Evolutionary conservation across 2,329 filamentous ascomycete genomes (phyloP).

Genomic region (Penicillium sclerotiorum): DNA sequence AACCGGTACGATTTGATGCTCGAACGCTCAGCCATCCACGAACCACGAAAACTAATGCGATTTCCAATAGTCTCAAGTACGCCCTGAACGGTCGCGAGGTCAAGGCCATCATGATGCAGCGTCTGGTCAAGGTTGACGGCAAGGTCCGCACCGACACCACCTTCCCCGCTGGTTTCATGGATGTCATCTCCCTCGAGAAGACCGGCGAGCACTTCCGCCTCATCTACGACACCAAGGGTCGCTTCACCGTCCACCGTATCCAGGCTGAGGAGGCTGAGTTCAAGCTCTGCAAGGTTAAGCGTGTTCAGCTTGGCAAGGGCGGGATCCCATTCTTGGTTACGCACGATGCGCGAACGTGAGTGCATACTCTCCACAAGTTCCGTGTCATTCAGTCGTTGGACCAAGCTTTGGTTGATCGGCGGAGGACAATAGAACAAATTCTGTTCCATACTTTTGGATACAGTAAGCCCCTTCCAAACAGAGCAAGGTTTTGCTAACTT

Average conservation of each 20-base stretch:
- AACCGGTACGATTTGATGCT: conserved; percentile 65
- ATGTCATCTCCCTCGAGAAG: conserved; percentile 99
- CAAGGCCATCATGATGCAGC: conserved; percentile 98
- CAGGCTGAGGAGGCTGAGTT: conserved; percentile 98
- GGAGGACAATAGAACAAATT: conserved; percentile 40
- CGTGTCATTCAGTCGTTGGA: conserved; percentile 99
- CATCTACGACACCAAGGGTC: conserved; percentile 99
- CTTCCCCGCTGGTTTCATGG: conserved; percentile 98
- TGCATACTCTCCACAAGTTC: conserved; percentile 63
- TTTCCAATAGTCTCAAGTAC: conserved; percentile 87
- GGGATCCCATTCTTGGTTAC: conserved; percentile 99
- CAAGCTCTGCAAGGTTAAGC: conserved; percentile 99
- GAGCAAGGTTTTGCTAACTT: conserved; percentile 39
- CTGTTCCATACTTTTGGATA: conserved; percentile 32
- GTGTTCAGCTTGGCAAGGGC: conserved; percentile 97
- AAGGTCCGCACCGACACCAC: conserved; percentile 99
- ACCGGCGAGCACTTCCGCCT: conserved; percentile 99
- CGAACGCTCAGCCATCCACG: no score
- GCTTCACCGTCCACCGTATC: conserved; percentile 99
- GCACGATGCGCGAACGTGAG: conserved; percentile 99
- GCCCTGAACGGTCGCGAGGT: conserved; percentile 98
- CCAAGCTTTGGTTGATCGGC: conserved; percentile 85
- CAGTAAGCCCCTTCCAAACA: conserved; percentile 31
- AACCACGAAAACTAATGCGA: conserved; percentile 21
- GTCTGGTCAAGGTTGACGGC: conserved; percentile 98